A percentile compares a stretch with the other conserved stretches of the same genome.
Evolutionary conservation across 345 rosid species (phyloP).

Genomic region (Conringia planisiliqua): DNA sequence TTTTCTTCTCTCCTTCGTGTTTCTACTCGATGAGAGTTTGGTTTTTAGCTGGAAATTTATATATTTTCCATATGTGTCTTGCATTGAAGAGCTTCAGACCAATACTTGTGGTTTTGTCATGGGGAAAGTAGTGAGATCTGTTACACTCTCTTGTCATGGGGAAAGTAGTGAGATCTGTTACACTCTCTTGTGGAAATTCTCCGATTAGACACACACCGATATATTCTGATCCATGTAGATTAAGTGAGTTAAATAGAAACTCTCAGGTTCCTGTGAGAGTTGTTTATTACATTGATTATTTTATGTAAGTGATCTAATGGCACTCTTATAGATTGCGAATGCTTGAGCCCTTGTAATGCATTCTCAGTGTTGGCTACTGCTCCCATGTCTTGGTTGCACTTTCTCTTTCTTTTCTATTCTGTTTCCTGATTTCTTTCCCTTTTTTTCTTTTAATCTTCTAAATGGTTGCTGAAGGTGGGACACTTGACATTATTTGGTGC

Average conservation of each 20-base stretch:
- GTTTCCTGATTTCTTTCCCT: not conserved
- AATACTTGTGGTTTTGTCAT: not conserved
- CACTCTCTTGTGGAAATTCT: not conserved
- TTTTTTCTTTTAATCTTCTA: not conserved
- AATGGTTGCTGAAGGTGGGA: slow-evolving; percentile 3
- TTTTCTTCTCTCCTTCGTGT: not conserved
- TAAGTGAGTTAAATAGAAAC: not conserved
- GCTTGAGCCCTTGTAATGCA: not conserved
- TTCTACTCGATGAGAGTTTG: not conserved
- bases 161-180: not conserved
- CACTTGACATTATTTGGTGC: not conserved
- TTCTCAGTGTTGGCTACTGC: not conserved
- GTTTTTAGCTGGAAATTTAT: not conserved
- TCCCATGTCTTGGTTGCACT: not conserved
- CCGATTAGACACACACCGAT: not conserved
- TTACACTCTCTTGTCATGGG: not conserved
- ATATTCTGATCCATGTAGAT: not conserved
- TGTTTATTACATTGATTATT: not conserved
- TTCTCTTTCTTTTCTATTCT: not conserved
- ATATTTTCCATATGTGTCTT: not conserved
- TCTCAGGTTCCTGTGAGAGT: not conserved
- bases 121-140: not conserved
- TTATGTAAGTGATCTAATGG: not conserved
- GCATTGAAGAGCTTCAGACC: not conserved
- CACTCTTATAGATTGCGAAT: not conserved